These are phyloP conservation scores for Xylaria sp. DNA, from an alignment of 2,329 filamentous ascomycete species.

Conservation along the genomic window DNA sequence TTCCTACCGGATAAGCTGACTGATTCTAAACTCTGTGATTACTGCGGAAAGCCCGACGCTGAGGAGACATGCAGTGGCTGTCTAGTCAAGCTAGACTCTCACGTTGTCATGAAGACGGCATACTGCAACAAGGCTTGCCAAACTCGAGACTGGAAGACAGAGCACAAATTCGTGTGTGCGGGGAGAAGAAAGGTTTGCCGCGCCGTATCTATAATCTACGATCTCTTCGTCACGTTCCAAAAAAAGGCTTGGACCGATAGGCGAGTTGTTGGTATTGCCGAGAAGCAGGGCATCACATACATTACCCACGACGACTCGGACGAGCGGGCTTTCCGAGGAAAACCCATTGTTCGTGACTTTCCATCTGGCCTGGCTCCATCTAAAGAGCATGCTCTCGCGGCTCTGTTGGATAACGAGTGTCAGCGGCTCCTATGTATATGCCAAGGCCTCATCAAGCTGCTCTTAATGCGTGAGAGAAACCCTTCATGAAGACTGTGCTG, in stretches of 20 bases:
- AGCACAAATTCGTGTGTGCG: slow-evolving; percentile 15
- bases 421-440: not conserved
- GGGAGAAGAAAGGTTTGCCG: slow-evolving; percentile 6
- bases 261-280: not conserved
- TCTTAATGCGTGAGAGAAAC: slow-evolving; percentile 12
- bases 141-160: slow-evolving; percentile 15
- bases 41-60: slow-evolving; percentile 8
- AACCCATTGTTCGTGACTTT: slow-evolving; percentile 7
- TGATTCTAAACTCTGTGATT: slow-evolving; percentile 10
- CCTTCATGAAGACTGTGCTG: not conserved
- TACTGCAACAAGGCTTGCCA: slow-evolving; percentile 22
- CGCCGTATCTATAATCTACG: slow-evolving; percentile 12
- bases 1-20: slow-evolving; percentile 15
- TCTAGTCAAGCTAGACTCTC: slow-evolving; percentile 3
- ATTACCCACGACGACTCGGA: not conserved
- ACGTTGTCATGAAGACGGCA: slow-evolving; percentile 12
- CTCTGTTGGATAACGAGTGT: slow-evolving; percentile 5
- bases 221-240: slow-evolving; percentile 15
- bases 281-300: slow-evolving; percentile 11
- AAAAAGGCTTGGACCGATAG: slow-evolving; percentile 7
- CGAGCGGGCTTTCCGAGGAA: slow-evolving; percentile 3
- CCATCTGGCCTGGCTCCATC: slow-evolving; percentile 1
- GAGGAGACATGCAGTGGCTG: slow-evolving; percentile 9
- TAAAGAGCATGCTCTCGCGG: slow-evolving; percentile 16
- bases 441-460: slow-evolving; percentile 1